Evolutionary conservation across 2,329 filamentous ascomycete species (phyloP).

Genomic region (Aspergillus pseudotamarii): DNA sequence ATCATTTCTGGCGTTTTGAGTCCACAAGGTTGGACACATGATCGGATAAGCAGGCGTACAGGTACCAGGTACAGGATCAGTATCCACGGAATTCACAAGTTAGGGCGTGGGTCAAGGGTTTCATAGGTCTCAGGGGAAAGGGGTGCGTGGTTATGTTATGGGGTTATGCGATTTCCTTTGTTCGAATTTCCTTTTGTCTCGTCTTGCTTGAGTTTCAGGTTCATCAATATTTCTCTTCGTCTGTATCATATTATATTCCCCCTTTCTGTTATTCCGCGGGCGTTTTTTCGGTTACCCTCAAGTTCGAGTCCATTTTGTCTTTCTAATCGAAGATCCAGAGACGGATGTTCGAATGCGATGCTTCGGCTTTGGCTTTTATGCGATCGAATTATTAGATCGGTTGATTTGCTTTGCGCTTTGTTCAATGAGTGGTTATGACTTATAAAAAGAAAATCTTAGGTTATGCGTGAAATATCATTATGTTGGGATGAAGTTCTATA

Average conservation of each 20-base stretch:
- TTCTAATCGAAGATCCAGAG: not conserved
- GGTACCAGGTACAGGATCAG: not conserved
- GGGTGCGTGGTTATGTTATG: not conserved
- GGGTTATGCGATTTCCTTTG: slow-evolving; percentile 1
- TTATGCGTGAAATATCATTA: not conserved
- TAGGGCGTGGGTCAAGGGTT: not conserved
- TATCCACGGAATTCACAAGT: not conserved
- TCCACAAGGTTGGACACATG: not conserved
- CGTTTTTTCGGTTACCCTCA: slow-evolving; percentile 1
- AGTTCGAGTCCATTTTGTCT: not conserved
- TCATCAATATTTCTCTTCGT: slow-evolving; percentile 10
- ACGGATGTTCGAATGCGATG: not conserved
- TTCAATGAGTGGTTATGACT: not conserved
- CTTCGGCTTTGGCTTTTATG: not conserved
- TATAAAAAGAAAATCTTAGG: not conserved
- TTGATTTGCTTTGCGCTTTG: not conserved
- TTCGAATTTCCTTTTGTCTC: not conserved
- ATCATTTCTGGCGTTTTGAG: slow-evolving; percentile 1
- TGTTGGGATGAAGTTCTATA: not conserved
- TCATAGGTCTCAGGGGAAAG: not conserved
- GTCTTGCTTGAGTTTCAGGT: not conserved
- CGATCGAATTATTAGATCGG: not conserved
- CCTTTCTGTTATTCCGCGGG: not conserved
- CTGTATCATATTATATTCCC: slow-evolving; percentile 14
- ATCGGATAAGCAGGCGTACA: slow-evolving; percentile 6